These are phyloP conservation scores for Kwoniella botswanensis DNA, from an alignment of 768 basidiomycete species.

Conservation along the genomic window DNA sequence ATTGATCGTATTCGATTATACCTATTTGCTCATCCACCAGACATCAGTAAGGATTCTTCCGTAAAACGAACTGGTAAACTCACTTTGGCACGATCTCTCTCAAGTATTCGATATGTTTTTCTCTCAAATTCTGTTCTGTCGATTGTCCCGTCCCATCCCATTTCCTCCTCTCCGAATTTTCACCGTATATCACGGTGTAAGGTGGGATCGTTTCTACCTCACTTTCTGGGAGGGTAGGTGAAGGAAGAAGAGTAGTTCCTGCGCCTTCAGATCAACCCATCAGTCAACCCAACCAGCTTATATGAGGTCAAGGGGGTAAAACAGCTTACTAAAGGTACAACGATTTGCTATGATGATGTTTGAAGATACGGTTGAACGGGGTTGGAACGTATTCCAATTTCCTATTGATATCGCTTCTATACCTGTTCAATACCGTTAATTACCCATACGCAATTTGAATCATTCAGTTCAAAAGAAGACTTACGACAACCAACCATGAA, in stretches of 20 bases:
- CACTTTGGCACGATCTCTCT: conserved; percentile 69
- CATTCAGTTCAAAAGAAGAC: conserved; percentile 54
- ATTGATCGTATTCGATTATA: conserved; percentile 34
- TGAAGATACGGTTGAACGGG: conserved; percentile 80
- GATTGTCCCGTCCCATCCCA: conserved; percentile 86
- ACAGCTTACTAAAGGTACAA: conserved; percentile 71
- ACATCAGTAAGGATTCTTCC: not conserved
- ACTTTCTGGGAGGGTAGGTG: conserved; percentile 56
- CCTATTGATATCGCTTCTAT: conserved; percentile 86
- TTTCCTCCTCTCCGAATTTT: conserved; percentile 67
- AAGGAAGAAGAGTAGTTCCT: conserved; percentile 33
- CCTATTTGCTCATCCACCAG: conserved; percentile 13
- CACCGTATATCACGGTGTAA: conserved; percentile 83
- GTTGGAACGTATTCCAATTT: conserved; percentile 81
- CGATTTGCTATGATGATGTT: conserved; percentile 77
- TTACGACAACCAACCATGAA: conserved; percentile 92
- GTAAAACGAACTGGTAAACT: conserved; percentile 10
- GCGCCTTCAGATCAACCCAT: conserved; percentile 18
- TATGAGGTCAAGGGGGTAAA: not conserved
- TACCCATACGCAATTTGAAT: not conserved
- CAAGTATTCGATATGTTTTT: conserved; percentile 90
- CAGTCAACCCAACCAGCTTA: not conserved
- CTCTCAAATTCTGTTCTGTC: conserved; percentile 79
- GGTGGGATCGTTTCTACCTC: conserved; percentile 71
- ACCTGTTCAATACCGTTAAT: conserved; percentile 61